A percentile compares a stretch with the other conserved stretches of the same genome.
These are phyloP conservation scores for Penicillium pancosmium DNA, from an alignment of 495 filamentous ascomycete species.

Conservation along the genomic window DNA sequence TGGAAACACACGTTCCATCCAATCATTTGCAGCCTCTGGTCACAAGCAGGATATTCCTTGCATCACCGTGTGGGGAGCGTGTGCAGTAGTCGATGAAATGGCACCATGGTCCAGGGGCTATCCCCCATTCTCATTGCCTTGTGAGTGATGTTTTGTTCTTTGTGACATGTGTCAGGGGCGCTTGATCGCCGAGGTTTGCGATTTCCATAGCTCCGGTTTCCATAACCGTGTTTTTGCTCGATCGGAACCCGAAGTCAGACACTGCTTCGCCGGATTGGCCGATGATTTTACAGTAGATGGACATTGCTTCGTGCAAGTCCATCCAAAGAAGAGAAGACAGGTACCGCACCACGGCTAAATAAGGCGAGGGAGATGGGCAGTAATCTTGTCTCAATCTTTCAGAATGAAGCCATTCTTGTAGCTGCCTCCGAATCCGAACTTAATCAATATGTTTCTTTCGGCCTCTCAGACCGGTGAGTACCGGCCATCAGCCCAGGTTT, in stretches of 20 bases:
- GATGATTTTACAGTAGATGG: constrained; percentile 4
- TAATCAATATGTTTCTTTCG: background rate
- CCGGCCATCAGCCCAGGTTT: background rate
- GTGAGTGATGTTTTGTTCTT: background rate
- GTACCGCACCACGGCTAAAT: constrained; percentile 1
- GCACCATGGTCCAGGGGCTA: background rate
- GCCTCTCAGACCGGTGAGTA: background rate
- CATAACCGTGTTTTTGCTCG: no score
- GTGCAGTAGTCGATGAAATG: background rate
- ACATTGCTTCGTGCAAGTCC: background rate
- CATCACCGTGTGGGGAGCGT: background rate
- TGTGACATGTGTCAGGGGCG: background rate
- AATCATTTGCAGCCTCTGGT: background rate
- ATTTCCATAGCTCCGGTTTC: no score
- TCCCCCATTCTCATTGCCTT: background rate
- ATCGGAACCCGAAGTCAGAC: background rate
- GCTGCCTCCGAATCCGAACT: background rate
- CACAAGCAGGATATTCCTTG: background rate
- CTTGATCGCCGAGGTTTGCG: no score
- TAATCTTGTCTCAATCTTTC: background rate
- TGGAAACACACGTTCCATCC: background rate
- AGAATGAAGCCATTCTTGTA: background rate
- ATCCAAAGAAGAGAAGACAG: background rate
- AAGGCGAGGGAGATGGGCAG: background rate
- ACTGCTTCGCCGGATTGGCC: background rate